Base-by-base conservation (phyloP, 129 eudicot species). In the Escallonia rubra region DNA sequence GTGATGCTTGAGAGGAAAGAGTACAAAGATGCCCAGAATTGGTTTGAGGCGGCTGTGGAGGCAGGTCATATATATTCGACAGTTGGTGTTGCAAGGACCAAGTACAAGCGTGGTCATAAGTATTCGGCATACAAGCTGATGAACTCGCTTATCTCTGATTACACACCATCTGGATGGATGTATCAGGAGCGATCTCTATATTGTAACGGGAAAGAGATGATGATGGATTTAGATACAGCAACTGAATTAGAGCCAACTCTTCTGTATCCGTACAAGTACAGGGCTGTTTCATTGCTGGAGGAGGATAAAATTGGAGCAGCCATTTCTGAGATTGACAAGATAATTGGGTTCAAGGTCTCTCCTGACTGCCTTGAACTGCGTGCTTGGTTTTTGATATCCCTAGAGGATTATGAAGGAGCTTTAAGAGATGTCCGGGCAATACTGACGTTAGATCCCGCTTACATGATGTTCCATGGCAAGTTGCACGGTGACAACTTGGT, bases 1-100 rank as follows among this genome's bases (percentile, higher is more conserved):
- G 88, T 86, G 39, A 86, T 86, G 92, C 82, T 82, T n/a, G 92
- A 86, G 55, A 82, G 92, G 71, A 74, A 80, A 46, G 92, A 86
- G 61, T 82, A 76, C 41, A 86, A 86, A 60, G 92, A 86, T 68
- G 88, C 92, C 34, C 81, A 82, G 40, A 73, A 80, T 54, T 86
- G 82, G 92, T 86, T 86, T 46, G 73, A 82, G 66, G 79, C 80
- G 6, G 85, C 92, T 15, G 66, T 71, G n/a, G 73, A 86, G 23
- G 79, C 74, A 1, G 88, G 88, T 11, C 92, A 86, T 77, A 72
- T 66, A 62, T 86, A 86, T 74, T 86, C 92, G 3, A 10, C 72
- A 23, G 83, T 83, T 46, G 92, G 92, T 43, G 72, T 82, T 63
- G 88, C 92, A 13, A 77, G 92, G 67, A 67, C 83, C 6, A 82